Evolutionary conservation across 768 basidiomycete species (phyloP).

Genomic region (Symmetrospora coprosmae): DNA sequence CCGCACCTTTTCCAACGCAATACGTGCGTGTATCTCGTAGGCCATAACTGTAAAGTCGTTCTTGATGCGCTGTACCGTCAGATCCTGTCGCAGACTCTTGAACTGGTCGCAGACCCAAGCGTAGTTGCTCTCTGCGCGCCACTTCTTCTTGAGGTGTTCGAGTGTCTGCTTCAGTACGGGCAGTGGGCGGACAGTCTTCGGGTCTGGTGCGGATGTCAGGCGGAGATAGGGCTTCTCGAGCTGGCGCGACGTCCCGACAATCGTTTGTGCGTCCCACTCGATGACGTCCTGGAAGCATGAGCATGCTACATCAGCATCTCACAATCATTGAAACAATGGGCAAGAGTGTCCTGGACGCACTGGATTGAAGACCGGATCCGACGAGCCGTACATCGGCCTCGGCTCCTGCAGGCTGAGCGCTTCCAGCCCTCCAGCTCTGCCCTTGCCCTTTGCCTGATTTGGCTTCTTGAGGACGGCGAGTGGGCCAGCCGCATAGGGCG

Average conservation of each 20-base stretch:
- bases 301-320: background rate
- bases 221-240: slow-evolving; percentile 93
- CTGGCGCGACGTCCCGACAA: slow-evolving; percentile 76
- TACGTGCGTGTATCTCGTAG: slow-evolving; percentile 95
- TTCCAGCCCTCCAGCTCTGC: slow-evolving; percentile 23
- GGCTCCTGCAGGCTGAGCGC: slow-evolving; percentile 32
- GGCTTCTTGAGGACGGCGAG: slow-evolving; percentile 3
- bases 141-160: slow-evolving; percentile 67
- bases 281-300: slow-evolving; percentile 59
- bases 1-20: slow-evolving; percentile 79
- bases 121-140: slow-evolving; percentile 65
- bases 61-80: slow-evolving; percentile 97
- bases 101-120: slow-evolving; percentile 94
- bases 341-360: slow-evolving; percentile 21
- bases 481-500: background rate
- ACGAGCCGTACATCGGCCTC: slow-evolving; percentile 10
- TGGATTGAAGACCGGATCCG: slow-evolving; percentile 27
- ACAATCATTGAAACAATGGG: background rate
- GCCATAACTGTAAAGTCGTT: slow-evolving; percentile 94
- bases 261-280: slow-evolving; percentile 90
- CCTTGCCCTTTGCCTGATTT: slow-evolving; percentile 8
- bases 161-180: slow-evolving; percentile 70
- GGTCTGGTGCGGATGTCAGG: slow-evolving; percentile 84
- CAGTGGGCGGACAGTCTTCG: slow-evolving; percentile 83
- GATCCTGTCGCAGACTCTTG: slow-evolving; percentile 90